These are phyloP conservation scores for Helminthosporium solani DNA, from an alignment of 2,329 filamentous ascomycete species.

Conservation along the genomic window DNA sequence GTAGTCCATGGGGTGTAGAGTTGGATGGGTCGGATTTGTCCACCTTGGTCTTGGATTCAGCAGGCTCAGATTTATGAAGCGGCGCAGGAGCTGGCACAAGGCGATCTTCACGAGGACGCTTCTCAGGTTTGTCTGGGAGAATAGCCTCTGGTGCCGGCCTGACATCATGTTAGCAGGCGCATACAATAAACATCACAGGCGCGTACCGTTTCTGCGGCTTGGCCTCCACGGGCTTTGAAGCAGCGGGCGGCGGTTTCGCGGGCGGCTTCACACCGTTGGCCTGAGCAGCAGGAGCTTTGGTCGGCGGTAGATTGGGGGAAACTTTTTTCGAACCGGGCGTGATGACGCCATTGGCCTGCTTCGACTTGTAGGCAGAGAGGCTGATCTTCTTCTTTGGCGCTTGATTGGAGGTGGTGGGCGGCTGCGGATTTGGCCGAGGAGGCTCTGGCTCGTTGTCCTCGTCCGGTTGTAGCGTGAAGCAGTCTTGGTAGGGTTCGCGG, in stretches of 20 bases:
- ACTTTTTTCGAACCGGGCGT: constrained; percentile 33
- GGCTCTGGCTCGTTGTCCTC: constrained; percentile 55
- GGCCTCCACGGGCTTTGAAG: constrained; percentile 13
- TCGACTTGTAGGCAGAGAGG: constrained; percentile 61
- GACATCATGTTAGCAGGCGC: constrained; percentile 16
- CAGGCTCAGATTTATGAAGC: constrained; percentile 40
- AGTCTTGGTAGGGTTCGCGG: constrained; percentile 55
- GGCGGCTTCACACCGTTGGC: constrained; percentile 28
- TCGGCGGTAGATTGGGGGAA: constrained; percentile 28
- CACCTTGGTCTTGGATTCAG: constrained; percentile 33
- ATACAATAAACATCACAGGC: neutral
- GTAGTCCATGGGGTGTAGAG: constrained; percentile 40
- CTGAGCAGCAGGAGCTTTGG: constrained; percentile 22
- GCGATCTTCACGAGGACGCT: constrained; percentile 15
- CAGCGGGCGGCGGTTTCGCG: constrained; percentile 18
- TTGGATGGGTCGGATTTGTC: constrained; percentile 33
- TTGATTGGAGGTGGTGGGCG: constrained; percentile 41
- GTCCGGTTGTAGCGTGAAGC: constrained; percentile 51
- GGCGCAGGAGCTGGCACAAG: constrained; percentile 15
- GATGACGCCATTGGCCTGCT: constrained; percentile 44
- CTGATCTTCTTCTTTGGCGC: constrained; percentile 62
- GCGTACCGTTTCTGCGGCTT: constrained; percentile 24
- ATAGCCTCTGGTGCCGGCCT: constrained; percentile 22
- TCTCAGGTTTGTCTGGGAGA: constrained; percentile 17
- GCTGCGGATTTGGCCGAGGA: constrained; percentile 38